Base-by-base conservation (phyloP, 805 yeast species). In the Candida sakaeoensis region DNA sequence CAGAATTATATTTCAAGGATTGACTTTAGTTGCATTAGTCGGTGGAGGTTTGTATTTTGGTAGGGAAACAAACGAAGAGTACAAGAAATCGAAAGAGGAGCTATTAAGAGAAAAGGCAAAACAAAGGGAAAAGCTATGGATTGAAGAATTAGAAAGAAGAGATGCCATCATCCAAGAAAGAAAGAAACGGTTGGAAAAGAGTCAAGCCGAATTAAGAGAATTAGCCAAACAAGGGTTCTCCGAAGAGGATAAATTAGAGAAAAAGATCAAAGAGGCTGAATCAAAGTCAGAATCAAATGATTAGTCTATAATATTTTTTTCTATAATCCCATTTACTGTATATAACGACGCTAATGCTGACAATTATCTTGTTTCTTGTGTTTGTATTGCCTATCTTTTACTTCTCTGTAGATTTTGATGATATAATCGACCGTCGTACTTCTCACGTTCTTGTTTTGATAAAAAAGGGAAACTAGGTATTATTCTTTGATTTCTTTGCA, bases 1-100 rank as follows among this genome's bases (percentile, higher is more conserved):
- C 79, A 82, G 97, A 70, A 91, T 90, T 33, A 93, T 77, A 0
- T 72, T 88, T 51, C 97, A 90, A 63, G 87, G 85, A 3, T 76
- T 83, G 42, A 90, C 97, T 0, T 65, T 90, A 30, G 80, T 80
- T 12, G 95, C 96, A 0, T 68, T 90, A 37, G 82, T 89, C 5
- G 80, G 78, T 9, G 97, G 96, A 30, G 89, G 95, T 4, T 70
- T 71, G 49, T 68, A 74, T 43, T 86, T 76, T 58, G 89, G 86
- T 45, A 54, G 63, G 24, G 76, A 75, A 21, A 58, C 68, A 18
- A 68, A 59, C 27, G 41, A 22, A 17, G 59, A 54, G 31, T 70
- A 72, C 37, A 69, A 67, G 48, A 66, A 70, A 46, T 56, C 79
- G 5, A 74, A 75, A 39, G 91, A 86, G 49, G 91, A 85, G 23